A percentile compares a stretch with the other conserved stretches of the same genome.
These are phyloP conservation scores for Vaccinium vitisidaea DNA, from an alignment of 148 eudicot species.

Conservation along the genomic window DNA sequence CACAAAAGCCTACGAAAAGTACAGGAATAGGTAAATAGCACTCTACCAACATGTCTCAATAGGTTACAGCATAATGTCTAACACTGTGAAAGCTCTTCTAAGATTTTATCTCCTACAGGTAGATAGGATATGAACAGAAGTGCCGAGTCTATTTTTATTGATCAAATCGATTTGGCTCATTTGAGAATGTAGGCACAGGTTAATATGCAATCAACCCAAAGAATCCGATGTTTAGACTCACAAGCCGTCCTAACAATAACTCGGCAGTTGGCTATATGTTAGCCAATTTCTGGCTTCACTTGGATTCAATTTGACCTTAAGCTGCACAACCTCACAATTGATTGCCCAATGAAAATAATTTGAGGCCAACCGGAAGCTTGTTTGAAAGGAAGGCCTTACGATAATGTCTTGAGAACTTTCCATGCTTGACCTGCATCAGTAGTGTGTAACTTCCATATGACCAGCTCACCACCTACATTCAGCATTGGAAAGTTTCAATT, in stretches of 20 bases:
- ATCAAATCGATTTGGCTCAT: not conserved
- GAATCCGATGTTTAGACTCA: not conserved
- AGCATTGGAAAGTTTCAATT: constrained; percentile 8
- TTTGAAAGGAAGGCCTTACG: constrained; percentile 50
- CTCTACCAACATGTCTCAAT: not conserved
- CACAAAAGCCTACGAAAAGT: not conserved
- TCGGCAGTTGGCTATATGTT: not conserved
- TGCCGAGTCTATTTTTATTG: not conserved
- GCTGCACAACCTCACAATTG: constrained; percentile 4
- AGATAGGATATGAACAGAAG: not conserved
- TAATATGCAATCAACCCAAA: not conserved
- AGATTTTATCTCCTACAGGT: no score
- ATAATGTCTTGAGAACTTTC: constrained; percentile 85
- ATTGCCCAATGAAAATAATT: not conserved
- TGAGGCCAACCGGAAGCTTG: not conserved
- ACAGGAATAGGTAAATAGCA: not conserved
- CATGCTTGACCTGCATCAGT: constrained; percentile 69
- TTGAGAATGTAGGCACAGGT: not conserved
- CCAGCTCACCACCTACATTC: constrained; percentile 80
- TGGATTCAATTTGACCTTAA: not conserved
- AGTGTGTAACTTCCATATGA: constrained; percentile 74
- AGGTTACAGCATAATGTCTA: not conserved
- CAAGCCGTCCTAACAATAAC: not conserved
- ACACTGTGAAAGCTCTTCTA: not conserved
- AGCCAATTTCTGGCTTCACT: not conserved